Percentiles rank a stretch among this genome's conserved stretches.
These are phyloP conservation scores for Colletotrichum musicola DNA, from an alignment of 2,329 filamentous ascomycete genomes.

Conservation along the genomic window DNA sequence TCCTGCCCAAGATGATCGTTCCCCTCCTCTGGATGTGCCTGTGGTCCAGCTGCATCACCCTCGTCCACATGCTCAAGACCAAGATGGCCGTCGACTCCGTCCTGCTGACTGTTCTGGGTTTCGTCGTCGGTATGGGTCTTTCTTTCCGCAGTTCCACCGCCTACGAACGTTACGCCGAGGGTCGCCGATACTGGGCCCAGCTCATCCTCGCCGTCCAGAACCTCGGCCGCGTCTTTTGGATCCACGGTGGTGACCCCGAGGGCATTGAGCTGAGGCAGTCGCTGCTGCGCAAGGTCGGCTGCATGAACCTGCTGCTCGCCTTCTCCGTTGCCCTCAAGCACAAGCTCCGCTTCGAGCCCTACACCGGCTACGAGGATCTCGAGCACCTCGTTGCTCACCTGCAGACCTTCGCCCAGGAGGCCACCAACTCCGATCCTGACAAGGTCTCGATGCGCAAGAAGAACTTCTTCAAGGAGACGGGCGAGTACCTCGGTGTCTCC, in stretches of 20 bases:
- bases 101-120: conserved; percentile 82
- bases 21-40: conserved; percentile 71
- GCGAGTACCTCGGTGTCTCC: conserved; percentile 81
- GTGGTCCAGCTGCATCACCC: conserved; percentile 77
- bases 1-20: conserved; percentile 80
- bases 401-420: conserved; percentile 77
- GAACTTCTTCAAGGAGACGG: conserved; percentile 71
- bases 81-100: conserved; percentile 58
- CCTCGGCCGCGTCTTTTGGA: conserved; percentile 85
- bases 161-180: conserved; percentile 79
- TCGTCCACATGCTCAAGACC: conserved; percentile 61
- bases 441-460: conserved; percentile 53
- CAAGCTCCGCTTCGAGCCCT: conserved; percentile 85
- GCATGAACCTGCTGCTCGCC: conserved; percentile 82
- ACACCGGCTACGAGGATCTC: conserved; percentile 81
- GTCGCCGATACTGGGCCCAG: conserved; percentile 72
- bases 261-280: conserved; percentile 70
- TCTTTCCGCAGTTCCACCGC: conserved; percentile 83
- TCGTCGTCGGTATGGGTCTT: conserved; percentile 83
- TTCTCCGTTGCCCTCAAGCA: conserved; percentile 86
- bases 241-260: conserved; percentile 75
- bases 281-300: conserved; percentile 77
- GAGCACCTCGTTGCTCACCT: conserved; percentile 77
- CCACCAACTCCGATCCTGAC: conserved; percentile 54
- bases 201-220: conserved; percentile 73